Base-by-base conservation (phyloP, 345 rosid species). In the Stellera chamaejasme region DNA sequence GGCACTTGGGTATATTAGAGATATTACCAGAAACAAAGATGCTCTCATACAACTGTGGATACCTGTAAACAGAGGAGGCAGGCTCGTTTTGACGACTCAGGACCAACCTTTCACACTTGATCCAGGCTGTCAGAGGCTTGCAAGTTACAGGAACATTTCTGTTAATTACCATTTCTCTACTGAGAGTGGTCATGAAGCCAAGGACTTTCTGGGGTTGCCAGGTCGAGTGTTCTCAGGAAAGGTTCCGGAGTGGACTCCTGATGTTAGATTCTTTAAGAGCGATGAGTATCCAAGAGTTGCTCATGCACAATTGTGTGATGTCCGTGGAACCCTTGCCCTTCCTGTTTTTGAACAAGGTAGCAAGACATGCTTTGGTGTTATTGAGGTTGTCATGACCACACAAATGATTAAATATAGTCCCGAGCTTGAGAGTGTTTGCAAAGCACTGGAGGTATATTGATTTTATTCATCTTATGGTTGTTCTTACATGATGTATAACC, bases 231-330 rank as follows among this genome's bases (percentile, higher is more conserved):
- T 79, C 79, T 62, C 88, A 72, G 78, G 77, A 55, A 82, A 84
- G 75, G 77, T 84, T 62, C 97, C 97, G 39, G 98, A 92, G 73
- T 92, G 97, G 95, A 88, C 93, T 49, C 98, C 97, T 27, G 96
- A 92, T 78, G 97, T 86, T 62, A 77, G 88, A 36, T 92, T 86
- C 70, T 88, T 88, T 60, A 79, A 65, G 74, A 84, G 87, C 11
- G 97, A 92, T 10, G 98, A 92, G 65, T 92, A 88, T 71, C 80
- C 70, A 1, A 76, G 96, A 56, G 77, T 88, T n/a, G 64, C 50
- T 52, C 78, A 92, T 49, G 98, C 98, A 44, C 93, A 82, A 61
- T 72, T 66, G 62, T 76, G 70, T 5, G 90, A 77, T 69, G 91
- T 92, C 9, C 77, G 91, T 13, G 99, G 99, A 44, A 81, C 93